Percentiles rank a stretch among this genome's conserved stretches.
These are phyloP conservation scores for Kokia cookei DNA, from an alignment of 441 rosid species.

Conservation along the genomic window DNA sequence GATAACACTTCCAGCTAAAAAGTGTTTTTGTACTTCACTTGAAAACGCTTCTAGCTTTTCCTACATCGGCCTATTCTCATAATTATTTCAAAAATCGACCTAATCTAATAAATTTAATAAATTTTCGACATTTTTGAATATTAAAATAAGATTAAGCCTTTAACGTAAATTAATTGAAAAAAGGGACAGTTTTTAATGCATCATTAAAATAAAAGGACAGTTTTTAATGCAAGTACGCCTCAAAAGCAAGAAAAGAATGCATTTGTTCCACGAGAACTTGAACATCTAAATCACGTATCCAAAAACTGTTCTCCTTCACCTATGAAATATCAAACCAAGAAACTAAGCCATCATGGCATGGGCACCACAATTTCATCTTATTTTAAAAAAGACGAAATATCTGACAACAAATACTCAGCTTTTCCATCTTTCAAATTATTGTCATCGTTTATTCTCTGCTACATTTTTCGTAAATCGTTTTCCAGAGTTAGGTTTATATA, in stretches of 20 bases:
- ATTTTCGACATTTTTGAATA: no score
- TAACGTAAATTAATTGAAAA: no score
- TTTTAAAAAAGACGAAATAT: background rate
- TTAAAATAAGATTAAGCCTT: no score
- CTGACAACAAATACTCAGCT: background rate
- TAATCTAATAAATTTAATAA: no score
- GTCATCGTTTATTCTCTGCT: background rate
- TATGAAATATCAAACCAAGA: background rate
- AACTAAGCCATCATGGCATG: background rate
- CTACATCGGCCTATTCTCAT: no score
- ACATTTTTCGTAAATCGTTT: background rate
- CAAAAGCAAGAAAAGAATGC: background rate
- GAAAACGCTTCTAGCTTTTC: no score
- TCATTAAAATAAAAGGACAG: background rate
- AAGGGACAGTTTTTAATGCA: no score
- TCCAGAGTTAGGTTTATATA: background rate
- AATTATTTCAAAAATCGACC: no score
- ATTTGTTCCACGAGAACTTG: constrained; percentile 1
- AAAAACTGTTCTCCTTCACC: background rate
- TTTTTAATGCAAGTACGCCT: background rate
- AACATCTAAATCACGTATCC: background rate
- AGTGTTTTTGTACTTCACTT: no score
- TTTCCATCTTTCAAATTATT: background rate
- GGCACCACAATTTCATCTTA: background rate
- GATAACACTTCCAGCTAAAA: no score